Base-by-base conservation (phyloP, 164 flowering plant genomes). In the Paratinospora sagittata region DNA sequence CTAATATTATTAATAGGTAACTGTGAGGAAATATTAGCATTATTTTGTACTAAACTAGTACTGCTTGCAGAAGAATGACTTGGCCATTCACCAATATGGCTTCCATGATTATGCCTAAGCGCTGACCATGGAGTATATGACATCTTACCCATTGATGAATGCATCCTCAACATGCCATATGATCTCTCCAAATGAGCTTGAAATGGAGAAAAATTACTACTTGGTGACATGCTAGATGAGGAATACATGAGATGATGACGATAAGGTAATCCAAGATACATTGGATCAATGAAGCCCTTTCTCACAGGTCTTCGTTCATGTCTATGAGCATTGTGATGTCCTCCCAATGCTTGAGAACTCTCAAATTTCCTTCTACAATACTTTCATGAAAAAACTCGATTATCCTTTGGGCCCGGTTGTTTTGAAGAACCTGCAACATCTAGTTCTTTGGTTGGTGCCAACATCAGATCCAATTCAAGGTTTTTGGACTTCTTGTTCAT, bases 321-420 rank as follows among this genome's bases (percentile, higher is more conserved):
- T 26, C 73, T 77, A 43, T 83, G 86, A 0, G 81, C 84, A 27
- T 83, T 83, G 67, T 83, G 84, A 64, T 81, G 86, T 8, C 83
- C 86, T 0, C 84, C 86, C 21, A 83, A 36, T 0, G 84, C 84
- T 68, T 83, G 86, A 3, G 83, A 78, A 3, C 80, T 79, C 0
- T 77, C 39, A 71, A 83, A 83, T 4, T 77, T 78, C 33, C 78
- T 78, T 75, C 71, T 78, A 72, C 86, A 83, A 27, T 69, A 83
- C 55, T 71, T 76, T 74, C 86, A 83, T 14, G 74, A 45, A 70
- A 83, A 83, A 66, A 76, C 78, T 3, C 34, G 34, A 30, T 30
- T 30, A 30, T 30, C 4, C 77, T 78, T 74, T 21, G 67, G 17
- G 23, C 27, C 64, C 21, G 55, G 55, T 1, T 47, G 55, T 47